These are phyloP conservation scores for Teratosphaeria zuluensis DNA, from an alignment of 2,329 filamentous ascomycete genomes.

Conservation along the genomic window DNA sequence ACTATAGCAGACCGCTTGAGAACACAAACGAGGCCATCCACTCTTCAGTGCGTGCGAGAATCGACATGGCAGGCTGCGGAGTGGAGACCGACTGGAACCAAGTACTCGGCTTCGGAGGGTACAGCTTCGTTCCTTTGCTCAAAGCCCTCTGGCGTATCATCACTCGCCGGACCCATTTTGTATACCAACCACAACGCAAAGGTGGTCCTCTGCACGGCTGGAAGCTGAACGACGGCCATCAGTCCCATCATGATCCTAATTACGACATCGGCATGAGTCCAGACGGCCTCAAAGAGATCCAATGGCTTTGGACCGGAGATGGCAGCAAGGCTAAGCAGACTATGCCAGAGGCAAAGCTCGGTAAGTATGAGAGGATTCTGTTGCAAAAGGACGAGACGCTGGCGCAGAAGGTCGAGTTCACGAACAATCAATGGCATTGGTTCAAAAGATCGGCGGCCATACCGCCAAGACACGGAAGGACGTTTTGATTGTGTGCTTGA, in stretches of 20 bases:
- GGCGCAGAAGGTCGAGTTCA: constrained; percentile 6
- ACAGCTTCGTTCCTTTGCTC: constrained; percentile 13
- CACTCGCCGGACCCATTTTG: constrained; percentile 1
- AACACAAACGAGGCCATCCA: constrained; percentile 28
- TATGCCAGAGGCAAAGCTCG: constrained; percentile 18
- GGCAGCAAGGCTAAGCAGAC: constrained; percentile 1
- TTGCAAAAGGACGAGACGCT: constrained; percentile 8
- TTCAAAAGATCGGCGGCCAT: neutral
- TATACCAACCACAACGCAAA: constrained; percentile 16
- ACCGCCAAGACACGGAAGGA: constrained; percentile 4
- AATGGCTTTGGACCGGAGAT: constrained; percentile 18
- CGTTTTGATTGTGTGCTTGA: neutral
- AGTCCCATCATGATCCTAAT: constrained; percentile 12
- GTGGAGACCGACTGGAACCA: constrained; percentile 18
- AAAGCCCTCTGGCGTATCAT: constrained; percentile 8
- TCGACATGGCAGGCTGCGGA: constrained; percentile 22
- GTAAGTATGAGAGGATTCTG: constrained; percentile 8
- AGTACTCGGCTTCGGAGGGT: constrained; percentile 9
- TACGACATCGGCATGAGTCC: constrained; percentile 14
- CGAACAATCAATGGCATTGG: constrained; percentile 9
- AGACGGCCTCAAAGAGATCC: constrained; percentile 10
- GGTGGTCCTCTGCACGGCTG: constrained; percentile 23
- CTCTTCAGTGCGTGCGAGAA: constrained; percentile 25
- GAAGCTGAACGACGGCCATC: constrained; percentile 22
- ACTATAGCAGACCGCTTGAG: constrained; percentile 12